These are phyloP conservation scores for Arctium lappa DNA, from an alignment of 129 eudicot genomes.

Conservation along the genomic window DNA sequence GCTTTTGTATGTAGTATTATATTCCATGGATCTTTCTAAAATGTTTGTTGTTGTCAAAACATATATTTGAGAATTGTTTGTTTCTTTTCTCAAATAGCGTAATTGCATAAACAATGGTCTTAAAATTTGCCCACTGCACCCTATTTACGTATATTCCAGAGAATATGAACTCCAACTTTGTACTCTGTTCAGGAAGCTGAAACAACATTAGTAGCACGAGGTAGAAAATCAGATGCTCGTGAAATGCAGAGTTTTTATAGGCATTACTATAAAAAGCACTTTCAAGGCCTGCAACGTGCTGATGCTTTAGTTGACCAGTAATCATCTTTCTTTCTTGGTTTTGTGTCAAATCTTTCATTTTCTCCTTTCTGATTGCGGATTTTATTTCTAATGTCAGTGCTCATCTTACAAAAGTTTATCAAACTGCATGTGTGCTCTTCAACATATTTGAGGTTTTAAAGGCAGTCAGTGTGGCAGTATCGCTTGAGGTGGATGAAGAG, in stretches of 20 bases:
- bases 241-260: conserved; percentile 66
- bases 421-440: conserved; percentile 50
- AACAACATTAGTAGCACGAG: conserved; percentile 41
- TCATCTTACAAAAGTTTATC: conserved; percentile 69
- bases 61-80: neutral
- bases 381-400: conserved; percentile 31
- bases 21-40: neutral
- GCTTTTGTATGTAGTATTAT: neutral
- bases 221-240: conserved; percentile 57
- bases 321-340: neutral
- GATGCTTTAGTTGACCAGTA: conserved; percentile 61
- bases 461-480: conserved; percentile 48
- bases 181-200: conserved; percentile 43
- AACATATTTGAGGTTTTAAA: conserved; percentile 55
- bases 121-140: neutral
- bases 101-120: neutral
- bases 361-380: neutral
- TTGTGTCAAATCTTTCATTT: neutral
- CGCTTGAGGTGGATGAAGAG: conserved; percentile 55
- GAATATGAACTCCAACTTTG: neutral
- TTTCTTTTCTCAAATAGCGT: neutral
- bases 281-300: conserved; percentile 58
- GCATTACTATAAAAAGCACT: conserved; percentile 54
- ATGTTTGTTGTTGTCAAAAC: neutral
- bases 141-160: neutral